Percentiles rank a stretch among this genome's conserved stretches.
Conservation (phyloP, 1,139 yeast genomes). For the Scheffersomyces illinoinensis region DNA sequence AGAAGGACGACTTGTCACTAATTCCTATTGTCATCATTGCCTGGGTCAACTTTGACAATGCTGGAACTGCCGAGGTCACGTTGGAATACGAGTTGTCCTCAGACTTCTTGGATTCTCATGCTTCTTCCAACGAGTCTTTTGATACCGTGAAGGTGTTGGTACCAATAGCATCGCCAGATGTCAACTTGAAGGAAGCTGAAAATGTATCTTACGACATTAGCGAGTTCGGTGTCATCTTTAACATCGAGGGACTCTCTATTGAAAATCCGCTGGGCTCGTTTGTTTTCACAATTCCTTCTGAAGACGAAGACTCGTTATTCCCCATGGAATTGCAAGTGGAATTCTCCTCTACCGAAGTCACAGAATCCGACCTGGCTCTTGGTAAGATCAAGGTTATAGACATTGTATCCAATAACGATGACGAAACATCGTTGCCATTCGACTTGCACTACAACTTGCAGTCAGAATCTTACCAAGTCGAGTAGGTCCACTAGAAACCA, state of each 20-base stretch:
- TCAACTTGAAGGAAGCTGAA: slow-evolving; percentile 54
- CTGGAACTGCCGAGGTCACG: slow-evolving; percentile 67
- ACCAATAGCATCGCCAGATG: slow-evolving; percentile 63
- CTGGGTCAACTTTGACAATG: slow-evolving; percentile 74
- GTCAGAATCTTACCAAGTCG: slow-evolving; percentile 65
- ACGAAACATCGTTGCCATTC: slow-evolving; percentile 63
- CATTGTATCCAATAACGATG: slow-evolving; percentile 39
- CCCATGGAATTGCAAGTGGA: slow-evolving; percentile 73
- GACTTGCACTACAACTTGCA: slow-evolving; percentile 63
- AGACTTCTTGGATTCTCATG: slow-evolving; percentile 36
- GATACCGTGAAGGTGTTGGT: slow-evolving; percentile 62
- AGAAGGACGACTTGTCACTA: slow-evolving; percentile 55
- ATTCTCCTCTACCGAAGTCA: slow-evolving; percentile 30
- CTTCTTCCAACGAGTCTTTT: slow-evolving; percentile 37
- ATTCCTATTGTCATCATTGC: slow-evolving; percentile 79
- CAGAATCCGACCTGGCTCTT: slow-evolving; percentile 41
- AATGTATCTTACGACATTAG: slow-evolving; percentile 48
- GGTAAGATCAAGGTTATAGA: slow-evolving; percentile 45
- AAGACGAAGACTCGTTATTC: slow-evolving; percentile 82
- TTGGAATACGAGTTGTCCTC: slow-evolving; percentile 76
- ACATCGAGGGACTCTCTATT: slow-evolving; percentile 47
- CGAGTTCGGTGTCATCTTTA: slow-evolving; percentile 64
- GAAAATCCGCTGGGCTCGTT: slow-evolving; percentile 70
- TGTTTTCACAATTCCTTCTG: slow-evolving; percentile 75
- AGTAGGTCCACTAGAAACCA: background rate